Evolutionary conservation across 2,329 filamentous ascomycete genomes (phyloP).

Genomic region (Rhynchosporium secalis): DNA sequence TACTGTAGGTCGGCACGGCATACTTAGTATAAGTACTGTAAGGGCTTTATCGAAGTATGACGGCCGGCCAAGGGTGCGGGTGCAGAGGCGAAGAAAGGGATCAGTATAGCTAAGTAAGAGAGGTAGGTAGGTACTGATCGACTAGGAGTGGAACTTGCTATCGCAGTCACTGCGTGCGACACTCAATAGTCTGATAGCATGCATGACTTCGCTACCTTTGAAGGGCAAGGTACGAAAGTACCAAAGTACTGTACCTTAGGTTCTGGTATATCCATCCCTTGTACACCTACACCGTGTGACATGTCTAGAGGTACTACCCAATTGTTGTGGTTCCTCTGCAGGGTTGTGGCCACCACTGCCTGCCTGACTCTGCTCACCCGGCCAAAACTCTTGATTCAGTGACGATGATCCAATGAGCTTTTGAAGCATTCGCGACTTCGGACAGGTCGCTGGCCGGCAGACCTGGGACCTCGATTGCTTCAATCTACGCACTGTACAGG

Average conservation of each 20-base stretch:
- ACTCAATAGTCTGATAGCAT: too few relatives aligned
- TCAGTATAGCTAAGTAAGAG: neutral
- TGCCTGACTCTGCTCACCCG: neutral
- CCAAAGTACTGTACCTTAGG: neutral
- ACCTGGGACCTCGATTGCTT: slow-evolving; percentile 24
- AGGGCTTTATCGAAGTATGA: slow-evolving; percentile 26
- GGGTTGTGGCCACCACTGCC: too few relatives aligned
- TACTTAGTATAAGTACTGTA: too few relatives aligned
- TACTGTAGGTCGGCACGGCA: slow-evolving; percentile 21
- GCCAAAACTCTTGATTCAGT: slow-evolving; percentile 19
- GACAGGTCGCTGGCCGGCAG: slow-evolving; percentile 30
- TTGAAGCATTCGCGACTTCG: slow-evolving; percentile 22
- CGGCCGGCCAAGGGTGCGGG: slow-evolving; percentile 16
- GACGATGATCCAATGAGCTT: slow-evolving; percentile 34
- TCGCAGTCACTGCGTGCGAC: neutral
- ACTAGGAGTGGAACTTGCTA: slow-evolving; percentile 7
- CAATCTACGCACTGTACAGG: slow-evolving; percentile 2
- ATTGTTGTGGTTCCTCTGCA: slow-evolving; percentile 13
- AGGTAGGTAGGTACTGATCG: neutral
- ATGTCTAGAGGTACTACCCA: neutral
- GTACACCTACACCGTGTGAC: neutral
- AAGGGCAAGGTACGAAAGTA: neutral
- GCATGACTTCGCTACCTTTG: too few relatives aligned
- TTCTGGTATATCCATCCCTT: neutral
- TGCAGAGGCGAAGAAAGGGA: slow-evolving; percentile 15